These are phyloP conservation scores for Globisporangium orthogonon DNA, from an alignment of 352 stramenopile genomes.

Conservation along the genomic window DNA sequence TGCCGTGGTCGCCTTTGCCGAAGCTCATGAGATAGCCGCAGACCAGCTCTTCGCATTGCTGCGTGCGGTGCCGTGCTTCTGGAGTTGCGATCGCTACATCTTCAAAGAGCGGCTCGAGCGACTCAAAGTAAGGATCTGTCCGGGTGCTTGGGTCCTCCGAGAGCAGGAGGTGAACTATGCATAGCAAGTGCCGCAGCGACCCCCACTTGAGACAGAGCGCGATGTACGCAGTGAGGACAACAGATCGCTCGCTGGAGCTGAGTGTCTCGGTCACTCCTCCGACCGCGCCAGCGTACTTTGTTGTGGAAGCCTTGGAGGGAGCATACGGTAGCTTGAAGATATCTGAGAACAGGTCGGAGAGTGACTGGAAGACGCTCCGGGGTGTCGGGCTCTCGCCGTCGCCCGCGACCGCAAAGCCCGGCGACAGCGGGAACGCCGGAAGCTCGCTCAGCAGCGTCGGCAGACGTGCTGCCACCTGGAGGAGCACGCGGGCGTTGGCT, in stretches of 20 bases:
- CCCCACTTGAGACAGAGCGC: constrained; percentile 69
- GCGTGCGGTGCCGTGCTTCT: constrained; percentile 16
- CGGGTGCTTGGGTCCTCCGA: constrained; percentile 19
- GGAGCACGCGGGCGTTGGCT: constrained; percentile 25
- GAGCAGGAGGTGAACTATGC: constrained; percentile 31
- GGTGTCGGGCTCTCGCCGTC: not conserved
- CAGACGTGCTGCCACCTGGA: constrained; percentile 47
- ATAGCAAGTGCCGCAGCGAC: constrained; percentile 41
- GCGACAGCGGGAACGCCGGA: constrained; percentile 46
- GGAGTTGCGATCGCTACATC: constrained; percentile 29
- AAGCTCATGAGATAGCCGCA: constrained; percentile 75
- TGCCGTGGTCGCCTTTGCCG: constrained; percentile 79
- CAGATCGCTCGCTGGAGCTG: constrained; percentile 18
- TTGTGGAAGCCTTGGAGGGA: not conserved
- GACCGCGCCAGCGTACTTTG: not conserved
- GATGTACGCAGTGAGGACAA: constrained; percentile 41
- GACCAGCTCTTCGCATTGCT: constrained; percentile 20
- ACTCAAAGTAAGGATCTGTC: constrained; percentile 13
- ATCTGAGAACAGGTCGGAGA: constrained; percentile 38
- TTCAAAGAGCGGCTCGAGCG: constrained; percentile 25
- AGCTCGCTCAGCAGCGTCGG: constrained; percentile 47
- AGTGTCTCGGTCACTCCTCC: constrained; percentile 7
- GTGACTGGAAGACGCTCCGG: constrained; percentile 47
- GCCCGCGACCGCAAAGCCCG: constrained; percentile 23
- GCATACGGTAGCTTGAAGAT: constrained; percentile 19